Base-by-base conservation (phyloP, 1,284 basidiomycete genomes). In the Xanthoconium separans region DNA sequence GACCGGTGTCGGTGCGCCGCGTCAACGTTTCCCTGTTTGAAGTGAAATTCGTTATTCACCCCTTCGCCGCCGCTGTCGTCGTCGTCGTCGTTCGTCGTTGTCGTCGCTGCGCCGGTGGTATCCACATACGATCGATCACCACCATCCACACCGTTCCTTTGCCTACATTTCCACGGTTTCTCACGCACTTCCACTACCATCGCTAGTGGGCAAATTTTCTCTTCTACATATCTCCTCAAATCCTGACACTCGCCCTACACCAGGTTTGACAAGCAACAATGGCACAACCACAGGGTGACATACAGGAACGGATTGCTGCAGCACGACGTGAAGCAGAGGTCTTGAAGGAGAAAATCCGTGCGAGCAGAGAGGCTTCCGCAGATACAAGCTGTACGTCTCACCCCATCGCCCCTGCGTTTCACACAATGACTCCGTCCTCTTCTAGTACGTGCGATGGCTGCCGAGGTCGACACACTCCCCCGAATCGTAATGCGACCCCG, bases 321-420 rank as follows among this genome's bases (percentile, higher is more conserved):
- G 96, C 96, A 55, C 87, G 96, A 68, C 84, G 95, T 70, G 95
- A 98, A 75, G 94, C 95, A 39, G 96, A 99, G 74, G 89, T 85
- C 68, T 76, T 98, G 76, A 98, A 97, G 78, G 95, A 98, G 81
- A 95, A 95, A 85, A 97, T 98, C 70, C 82, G 94, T 61, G 87
- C 92, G 41, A 95, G 92, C 75, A 90, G 88, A 70, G 95, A 98
- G 73, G 93, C 94, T 60, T 93, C 95, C 53, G 95, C 93, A 27
- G 96, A 99, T 75, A 98, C 95, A 15, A 96, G 89, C 66, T 77
- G 95, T 98, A 71, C 76, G 95, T 54, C 47, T 58, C 42, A 54
- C 48, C 43, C 47, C 47, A 16, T 34, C 24, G 13, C 43, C 44
- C 8, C 12, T 36, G 4, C 44, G 40, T 37, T 44, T 40, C 48